phyloP scores from a whole-genome alignment of 2,329 filamentous ascomycete species.

The Conoideocrella luteorostrata region DNA sequence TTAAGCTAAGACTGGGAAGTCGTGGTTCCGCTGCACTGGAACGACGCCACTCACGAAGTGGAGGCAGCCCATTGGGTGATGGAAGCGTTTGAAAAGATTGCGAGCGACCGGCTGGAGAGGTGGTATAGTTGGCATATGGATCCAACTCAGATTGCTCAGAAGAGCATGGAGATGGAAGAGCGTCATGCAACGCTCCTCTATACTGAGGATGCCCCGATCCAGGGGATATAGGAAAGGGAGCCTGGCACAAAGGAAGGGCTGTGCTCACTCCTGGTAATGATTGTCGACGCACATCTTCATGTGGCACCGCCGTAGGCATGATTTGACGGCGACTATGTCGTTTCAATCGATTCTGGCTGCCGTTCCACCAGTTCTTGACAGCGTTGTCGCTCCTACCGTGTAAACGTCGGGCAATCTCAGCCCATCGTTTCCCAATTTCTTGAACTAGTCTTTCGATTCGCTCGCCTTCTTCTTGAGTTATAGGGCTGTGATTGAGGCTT shows the following conservation, averaged over 20 bases:
- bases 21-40: conserved; percentile 12
- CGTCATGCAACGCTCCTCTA: conserved; percentile 19
- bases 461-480: conserved; percentile 62
- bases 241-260: neutral
- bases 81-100: conserved; percentile 22
- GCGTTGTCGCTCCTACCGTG: conserved; percentile 87
- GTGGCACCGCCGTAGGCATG: too few species aligned
- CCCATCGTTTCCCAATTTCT: conserved; percentile 82
- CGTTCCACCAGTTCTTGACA: conserved; percentile 98
- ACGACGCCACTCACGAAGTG: conserved; percentile 16
- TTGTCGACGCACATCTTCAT: neutral
- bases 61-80: conserved; percentile 37
- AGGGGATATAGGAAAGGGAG: neutral
- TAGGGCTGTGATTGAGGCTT: conserved; percentile 64
- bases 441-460: conserved; percentile 71
- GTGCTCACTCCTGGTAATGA: neutral
- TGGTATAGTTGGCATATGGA: conserved; percentile 54
- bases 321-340: conserved; percentile 22
- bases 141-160: conserved; percentile 58
- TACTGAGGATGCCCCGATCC: neutral
- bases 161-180: conserved; percentile 30
- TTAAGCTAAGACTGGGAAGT: conserved; percentile 23
- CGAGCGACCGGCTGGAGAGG: conserved; percentile 41
- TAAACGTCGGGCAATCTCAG: conserved; percentile 79
- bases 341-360: conserved; percentile 75